Evolutionary conservation across 1,139 yeast species (phyloP).

Genomic region (Hyphopichia burtonii): DNA sequence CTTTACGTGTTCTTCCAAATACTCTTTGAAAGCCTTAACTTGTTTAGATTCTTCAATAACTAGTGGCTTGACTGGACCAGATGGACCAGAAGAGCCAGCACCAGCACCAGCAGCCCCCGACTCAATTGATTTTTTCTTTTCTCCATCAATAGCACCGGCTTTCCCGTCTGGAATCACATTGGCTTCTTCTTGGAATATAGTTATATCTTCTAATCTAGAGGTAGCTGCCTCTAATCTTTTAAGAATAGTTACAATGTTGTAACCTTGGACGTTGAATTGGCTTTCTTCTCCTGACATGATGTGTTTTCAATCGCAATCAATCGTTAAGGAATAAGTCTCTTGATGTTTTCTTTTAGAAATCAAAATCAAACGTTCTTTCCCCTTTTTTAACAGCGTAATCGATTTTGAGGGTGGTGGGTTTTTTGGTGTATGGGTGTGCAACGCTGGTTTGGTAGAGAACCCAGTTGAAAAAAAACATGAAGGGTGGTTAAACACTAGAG

Average conservation of each 20-base stretch:
- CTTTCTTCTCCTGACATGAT: conserved; percentile 47
- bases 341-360: background rate
- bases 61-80: no score
- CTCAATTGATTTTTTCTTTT: conserved; percentile 2
- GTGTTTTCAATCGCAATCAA: background rate
- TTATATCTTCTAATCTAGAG: conserved; percentile 85
- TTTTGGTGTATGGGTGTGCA: background rate
- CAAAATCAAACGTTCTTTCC: background rate
- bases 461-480: background rate
- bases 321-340: background rate
- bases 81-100: conserved; percentile 7
- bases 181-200: conserved; percentile 69
- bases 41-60: conserved; percentile 35
- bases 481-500: background rate
- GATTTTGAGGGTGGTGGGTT: no score
- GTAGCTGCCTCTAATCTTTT: conserved; percentile 92
- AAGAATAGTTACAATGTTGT: conserved; percentile 76
- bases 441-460: background rate
- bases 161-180: conserved; percentile 7
- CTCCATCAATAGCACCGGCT: background rate
- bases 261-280: conserved; percentile 69
- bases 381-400: background rate
- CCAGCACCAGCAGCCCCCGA: conserved; percentile 1
- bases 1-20: conserved; percentile 50
- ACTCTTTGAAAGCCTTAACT: conserved; percentile 52